Evolutionary conservation across 257 asterid genomes (phyloP), one percentile per base, ranked within the genome.

Genomic region (Mitragyna speciosa): DNA sequence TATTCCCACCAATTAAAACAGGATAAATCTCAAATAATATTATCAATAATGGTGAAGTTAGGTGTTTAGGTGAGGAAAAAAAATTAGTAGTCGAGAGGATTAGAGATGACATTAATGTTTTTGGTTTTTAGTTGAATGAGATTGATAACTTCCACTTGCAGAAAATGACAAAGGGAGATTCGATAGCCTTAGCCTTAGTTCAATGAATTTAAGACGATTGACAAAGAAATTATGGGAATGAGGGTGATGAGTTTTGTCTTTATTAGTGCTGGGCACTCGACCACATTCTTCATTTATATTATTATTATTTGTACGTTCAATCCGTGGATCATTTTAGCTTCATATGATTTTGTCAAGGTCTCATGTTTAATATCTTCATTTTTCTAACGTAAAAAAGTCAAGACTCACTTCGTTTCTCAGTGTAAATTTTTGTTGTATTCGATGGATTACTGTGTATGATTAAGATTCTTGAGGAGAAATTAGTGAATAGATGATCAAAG

Each of bases 71-170:
- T 16, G 7, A 30, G 48, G 30, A 20, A 31, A 4, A 31, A 4
- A 39, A 76, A 61, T 30, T 12, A 19, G 64, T 30, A 51, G 51
- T 26, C 39, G 4, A 43, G 39, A 24, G 75, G 54, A 49, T 66
- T 67, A 5, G 63, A 74, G 43, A 16, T 63, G 58, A 6, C 59
- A 45, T 20, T 28, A 12, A 7, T 19, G n/a, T 70, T 3, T 3
- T 48, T 76, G 19, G 47, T 33, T 28, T 70, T 41, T 51, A 77
- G 58, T 76, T 56, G 75, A 67, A 41, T 64, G 83, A 77, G 24
- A 81, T 72, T 64, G 83, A 75, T 11, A 65, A 79, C 49, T 51
- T 69, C 75, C 75, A 81, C 65, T 78, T 61, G 83, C 71, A 78
- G 81, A 68, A 78, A 75, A 64, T 64, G 79, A 71, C 81, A 68